These are phyloP conservation scores for Picochlorum sp. DNA, from an alignment of 139 green algal species.

Conservation along the genomic window DNA sequence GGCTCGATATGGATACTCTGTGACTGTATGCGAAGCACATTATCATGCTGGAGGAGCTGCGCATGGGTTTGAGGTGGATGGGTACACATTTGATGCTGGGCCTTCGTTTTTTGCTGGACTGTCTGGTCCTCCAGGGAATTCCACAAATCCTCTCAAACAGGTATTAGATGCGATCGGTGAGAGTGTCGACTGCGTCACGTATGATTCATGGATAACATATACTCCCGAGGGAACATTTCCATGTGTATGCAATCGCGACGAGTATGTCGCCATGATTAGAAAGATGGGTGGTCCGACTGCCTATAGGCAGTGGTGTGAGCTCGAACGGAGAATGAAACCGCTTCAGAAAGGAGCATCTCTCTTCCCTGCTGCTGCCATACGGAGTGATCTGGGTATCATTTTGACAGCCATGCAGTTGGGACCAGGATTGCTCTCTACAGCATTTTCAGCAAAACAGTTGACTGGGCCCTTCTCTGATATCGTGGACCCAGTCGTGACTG, in stretches of 20 bases:
- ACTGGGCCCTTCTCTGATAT: conserved; percentile 71
- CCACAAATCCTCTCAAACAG: conserved; percentile 70
- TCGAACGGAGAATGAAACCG: conserved; percentile 76
- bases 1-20: conserved; percentile 51
- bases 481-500: conserved; percentile 40
- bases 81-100: conserved; percentile 80
- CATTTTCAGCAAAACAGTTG: conserved; percentile 52
- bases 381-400: conserved; percentile 53
- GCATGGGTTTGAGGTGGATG: conserved; percentile 66
- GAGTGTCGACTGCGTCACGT: conserved; percentile 69
- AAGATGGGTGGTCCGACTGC: conserved; percentile 38
- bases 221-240: conserved; percentile 52
- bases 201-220: conserved; percentile 84
- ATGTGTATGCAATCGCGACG: conserved; percentile 33
- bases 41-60: conserved; percentile 72
- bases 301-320: conserved; percentile 42
- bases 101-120: conserved; percentile 71
- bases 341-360: conserved; percentile 65
- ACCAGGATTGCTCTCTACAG: conserved; percentile 48
- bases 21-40: conserved; percentile 73
- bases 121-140: conserved; percentile 19
- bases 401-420: conserved; percentile 70
- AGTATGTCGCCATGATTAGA: conserved; percentile 51
- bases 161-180: conserved; percentile 72
- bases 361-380: conserved; percentile 75